Conservation (phyloP, 768 basidiomycete species). For the Panaeolus papilionaceus region DNA sequence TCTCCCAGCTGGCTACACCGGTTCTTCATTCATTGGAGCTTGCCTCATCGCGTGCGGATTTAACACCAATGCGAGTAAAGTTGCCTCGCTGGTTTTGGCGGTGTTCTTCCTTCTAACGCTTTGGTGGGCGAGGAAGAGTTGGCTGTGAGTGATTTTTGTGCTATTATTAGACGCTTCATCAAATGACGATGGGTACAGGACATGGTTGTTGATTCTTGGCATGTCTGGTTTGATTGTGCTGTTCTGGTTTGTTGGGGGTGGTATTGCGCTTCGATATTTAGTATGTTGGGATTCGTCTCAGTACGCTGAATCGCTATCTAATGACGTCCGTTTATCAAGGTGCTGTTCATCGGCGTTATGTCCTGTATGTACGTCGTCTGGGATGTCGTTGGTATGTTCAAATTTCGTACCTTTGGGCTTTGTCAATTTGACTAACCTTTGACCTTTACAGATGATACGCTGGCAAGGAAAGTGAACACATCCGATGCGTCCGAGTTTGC, state of each 20-base stretch:
- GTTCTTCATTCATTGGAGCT: constrained; percentile 87
- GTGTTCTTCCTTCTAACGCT: constrained; percentile 88
- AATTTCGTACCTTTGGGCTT: constrained; percentile 24
- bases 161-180: background rate
- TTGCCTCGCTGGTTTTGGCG: constrained; percentile 80
- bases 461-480: constrained; percentile 83
- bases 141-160: constrained; percentile 56
- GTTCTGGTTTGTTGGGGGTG: constrained; percentile 84
- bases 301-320: background rate
- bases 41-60: constrained; percentile 88
- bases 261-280: constrained; percentile 78
- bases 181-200: constrained; percentile 45
- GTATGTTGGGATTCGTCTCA: constrained; percentile 43
- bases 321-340: constrained; percentile 39
- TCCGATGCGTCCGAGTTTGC: constrained; percentile 90
- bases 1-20: constrained; percentile 82
- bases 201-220: constrained; percentile 79
- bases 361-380: constrained; percentile 87
- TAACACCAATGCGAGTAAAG: constrained; percentile 86
- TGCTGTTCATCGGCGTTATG: constrained; percentile 87
- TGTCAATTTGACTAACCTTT: background rate
- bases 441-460: constrained; percentile 70
- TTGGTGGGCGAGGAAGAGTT: constrained; percentile 85
- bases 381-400: constrained; percentile 75
- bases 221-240: constrained; percentile 82